Conservation (phyloP, 805 yeast genomes). For the Nakazawaea pomicola region DNA sequence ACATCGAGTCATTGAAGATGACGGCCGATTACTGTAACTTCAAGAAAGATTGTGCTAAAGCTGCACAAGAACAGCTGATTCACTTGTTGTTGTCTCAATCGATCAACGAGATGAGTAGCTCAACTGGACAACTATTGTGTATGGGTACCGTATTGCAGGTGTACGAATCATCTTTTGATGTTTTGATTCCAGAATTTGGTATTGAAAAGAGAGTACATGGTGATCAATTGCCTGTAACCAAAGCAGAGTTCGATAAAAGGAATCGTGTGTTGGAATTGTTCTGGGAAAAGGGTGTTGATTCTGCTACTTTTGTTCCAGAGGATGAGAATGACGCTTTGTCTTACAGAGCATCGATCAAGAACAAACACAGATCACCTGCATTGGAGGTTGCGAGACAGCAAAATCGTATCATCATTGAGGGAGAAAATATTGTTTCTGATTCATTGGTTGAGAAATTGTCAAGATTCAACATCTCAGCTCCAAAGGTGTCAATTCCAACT, state of each 20-base stretch:
- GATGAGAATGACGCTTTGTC: slow-evolving; percentile 79
- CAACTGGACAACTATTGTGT: slow-evolving; percentile 76
- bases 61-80: slow-evolving; percentile 92
- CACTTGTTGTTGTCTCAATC: slow-evolving; percentile 83
- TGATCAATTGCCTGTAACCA: slow-evolving; percentile 86
- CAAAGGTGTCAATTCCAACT: slow-evolving; percentile 30
- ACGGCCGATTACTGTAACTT: slow-evolving; percentile 91
- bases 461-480: slow-evolving; percentile 46
- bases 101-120: slow-evolving; percentile 64
- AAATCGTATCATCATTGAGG: slow-evolving; percentile 28
- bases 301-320: slow-evolving; percentile 88
- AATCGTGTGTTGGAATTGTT: slow-evolving; percentile 69
- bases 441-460: slow-evolving; percentile 44
- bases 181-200: slow-evolving; percentile 87
- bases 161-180: slow-evolving; percentile 94
- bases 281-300: slow-evolving; percentile 91
- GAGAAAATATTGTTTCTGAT: slow-evolving; percentile 29
- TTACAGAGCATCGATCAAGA: slow-evolving; percentile 72
- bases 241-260: slow-evolving; percentile 83
- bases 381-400: slow-evolving; percentile 65
- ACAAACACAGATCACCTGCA: slow-evolving; percentile 69
- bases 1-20: slow-evolving; percentile 67
- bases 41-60: slow-evolving; percentile 89
- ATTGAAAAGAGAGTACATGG: slow-evolving; percentile 96
- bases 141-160: slow-evolving; percentile 89